These are phyloP conservation scores for Miamiensis avidus DNA, from an alignment of 169 alveolate species.

Conservation along the genomic window DNA sequence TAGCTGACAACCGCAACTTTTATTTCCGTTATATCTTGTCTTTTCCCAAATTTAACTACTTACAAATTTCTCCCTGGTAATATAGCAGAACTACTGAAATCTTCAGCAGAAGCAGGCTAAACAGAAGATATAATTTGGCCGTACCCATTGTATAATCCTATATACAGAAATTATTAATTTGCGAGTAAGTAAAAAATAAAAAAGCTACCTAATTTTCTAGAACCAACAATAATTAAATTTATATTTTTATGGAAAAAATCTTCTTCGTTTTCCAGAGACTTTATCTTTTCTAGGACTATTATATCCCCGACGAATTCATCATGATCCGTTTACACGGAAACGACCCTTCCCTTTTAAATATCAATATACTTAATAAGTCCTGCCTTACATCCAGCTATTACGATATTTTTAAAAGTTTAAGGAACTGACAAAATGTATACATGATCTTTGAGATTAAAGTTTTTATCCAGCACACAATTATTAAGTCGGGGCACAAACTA, in stretches of 20 bases:
- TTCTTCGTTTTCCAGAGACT: neutral
- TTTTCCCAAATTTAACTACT: neutral
- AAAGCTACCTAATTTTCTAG: conserved; percentile 1
- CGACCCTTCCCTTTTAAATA: conserved; percentile 25
- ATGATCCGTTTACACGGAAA: conserved; percentile 29
- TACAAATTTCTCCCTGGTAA: conserved; percentile 10
- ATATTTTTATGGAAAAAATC: conserved; percentile 25
- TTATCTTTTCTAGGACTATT: conserved; percentile 24
- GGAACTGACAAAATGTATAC: conserved; percentile 22
- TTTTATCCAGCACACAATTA: conserved; percentile 4
- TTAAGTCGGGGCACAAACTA: neutral
- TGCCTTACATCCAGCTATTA: conserved; percentile 14
- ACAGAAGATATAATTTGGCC: neutral
- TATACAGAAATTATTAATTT: neutral
- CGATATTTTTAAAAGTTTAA: conserved; percentile 21
- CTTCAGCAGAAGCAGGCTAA: conserved; percentile 4
- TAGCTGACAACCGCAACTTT: conserved; percentile 11
- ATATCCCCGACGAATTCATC: conserved; percentile 25
- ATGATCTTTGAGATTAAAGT: conserved; percentile 22
- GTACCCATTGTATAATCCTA: conserved; percentile 25
- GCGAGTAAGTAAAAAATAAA: too few relatives aligned
- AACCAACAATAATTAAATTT: conserved; percentile 10
- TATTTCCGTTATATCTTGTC: neutral
- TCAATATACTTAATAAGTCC: conserved; percentile 32
- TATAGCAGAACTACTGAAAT: neutral